Evolutionary conservation across 2,329 filamentous ascomycete genomes (phyloP), one percentile per base, ranked within the genome.

Genomic region (Claviceps paspali): DNA sequence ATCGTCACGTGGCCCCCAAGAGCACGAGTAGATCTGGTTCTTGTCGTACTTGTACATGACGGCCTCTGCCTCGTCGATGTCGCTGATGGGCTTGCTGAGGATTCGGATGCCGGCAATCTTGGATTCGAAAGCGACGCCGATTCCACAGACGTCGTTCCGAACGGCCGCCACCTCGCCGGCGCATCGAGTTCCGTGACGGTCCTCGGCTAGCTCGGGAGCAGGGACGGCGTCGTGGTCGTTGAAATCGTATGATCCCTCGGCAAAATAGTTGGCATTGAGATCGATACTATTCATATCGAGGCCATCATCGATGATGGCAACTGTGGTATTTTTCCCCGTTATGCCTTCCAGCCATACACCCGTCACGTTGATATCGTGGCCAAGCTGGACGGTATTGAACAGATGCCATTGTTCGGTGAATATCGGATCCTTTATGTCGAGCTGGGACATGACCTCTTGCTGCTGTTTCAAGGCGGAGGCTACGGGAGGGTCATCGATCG

Each of bases 11-110:
- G 91, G 91, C 1, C 91, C 91, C 91, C 91, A 98, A 0, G 91
- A 98, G 63, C 91, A 98, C 1, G 91, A 98, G 61, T 95, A 98
- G 41, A 98, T 96, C 42, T 95, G 76, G 54, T 95, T 98, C 43
- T 88, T 67, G 50, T 95, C 78, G 51, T 76, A 91, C 43, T 81
- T 82, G 62, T 88, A 96, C 59, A 93, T 95, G 68, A 98, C 78
- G 17, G 91, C 84, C 22, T 80, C 67, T 18, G 91, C 87, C 60
- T 98, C 91, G 51, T 98, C 91, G 21, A 82, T 79, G 54, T 98
- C 91, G 35, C 79, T 81, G 45, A 98, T 95, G 34, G 83, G 65
- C 52, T 86, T 88, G 40, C 84, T 92, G 6, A 98, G 70, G 46
- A 98, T 98, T 37, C 91, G 83, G 45, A 96, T 79, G 28, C 87